Conservation (phyloP, 208 protist genomes). For the Trypanosoma boissoni region DNA sequence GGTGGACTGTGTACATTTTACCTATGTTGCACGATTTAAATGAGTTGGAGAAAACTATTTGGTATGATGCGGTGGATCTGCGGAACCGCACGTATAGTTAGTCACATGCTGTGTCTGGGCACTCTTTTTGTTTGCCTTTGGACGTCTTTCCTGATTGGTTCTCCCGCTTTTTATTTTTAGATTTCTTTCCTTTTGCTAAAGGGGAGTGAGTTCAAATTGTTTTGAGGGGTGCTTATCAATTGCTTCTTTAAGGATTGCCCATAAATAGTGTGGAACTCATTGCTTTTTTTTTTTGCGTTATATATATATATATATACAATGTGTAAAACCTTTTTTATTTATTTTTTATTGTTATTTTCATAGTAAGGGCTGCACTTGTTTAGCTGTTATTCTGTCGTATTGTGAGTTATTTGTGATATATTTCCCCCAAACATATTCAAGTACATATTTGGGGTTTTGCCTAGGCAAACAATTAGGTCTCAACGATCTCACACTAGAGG, state of each 20-base stretch:
- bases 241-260: too few species aligned
- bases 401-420: not conserved
- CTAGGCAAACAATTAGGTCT: too few species aligned
- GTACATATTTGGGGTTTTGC: too few species aligned
- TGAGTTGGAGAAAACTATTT: constrained; percentile 28
- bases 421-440: too few species aligned
- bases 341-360: not conserved
- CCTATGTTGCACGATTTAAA: constrained; percentile 33
- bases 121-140: constrained; percentile 10
- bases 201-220: too few species aligned
- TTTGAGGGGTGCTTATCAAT: too few species aligned
- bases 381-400: too few species aligned
- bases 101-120: constrained; percentile 12
- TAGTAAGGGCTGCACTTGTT: not conserved
- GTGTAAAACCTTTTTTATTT: constrained; percentile 3
- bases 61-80: constrained; percentile 46
- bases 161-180: not conserved
- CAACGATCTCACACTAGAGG: too few species aligned
- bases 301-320: not conserved
- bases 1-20: constrained; percentile 34
- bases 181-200: not conserved
- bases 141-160: too few species aligned
- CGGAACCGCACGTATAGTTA: constrained; percentile 36
- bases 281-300: not conserved
- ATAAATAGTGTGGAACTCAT: too few species aligned